These are phyloP conservation scores for Pugionium cornutum DNA, from an alignment of 345 rosid species.

Conservation along the genomic window DNA sequence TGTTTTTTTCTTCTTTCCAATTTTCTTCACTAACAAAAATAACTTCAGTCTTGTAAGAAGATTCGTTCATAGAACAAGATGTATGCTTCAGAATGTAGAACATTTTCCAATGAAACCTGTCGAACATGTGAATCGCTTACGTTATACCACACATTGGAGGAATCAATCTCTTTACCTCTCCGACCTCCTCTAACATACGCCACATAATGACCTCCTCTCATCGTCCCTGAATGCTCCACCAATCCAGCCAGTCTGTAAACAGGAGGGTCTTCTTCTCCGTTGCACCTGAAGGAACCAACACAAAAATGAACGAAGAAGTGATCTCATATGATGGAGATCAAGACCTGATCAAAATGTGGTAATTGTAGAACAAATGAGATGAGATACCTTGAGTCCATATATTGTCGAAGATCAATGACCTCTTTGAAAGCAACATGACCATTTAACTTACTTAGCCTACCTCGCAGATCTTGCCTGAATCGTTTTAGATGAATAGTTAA, in stretches of 20 bases:
- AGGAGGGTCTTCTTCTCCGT: conserved; percentile 36
- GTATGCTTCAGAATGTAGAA: conserved; percentile 82
- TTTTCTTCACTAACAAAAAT: conserved; percentile 27
- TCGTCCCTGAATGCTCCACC: conserved; percentile 89
- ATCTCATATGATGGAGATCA: conserved; percentile 10
- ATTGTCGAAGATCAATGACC: conserved; percentile 66
- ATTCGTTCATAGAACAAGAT: conserved; percentile 77
- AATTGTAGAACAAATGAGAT: conserved; percentile 1
- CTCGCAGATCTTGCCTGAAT: conserved; percentile 92
- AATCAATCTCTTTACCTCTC: conserved; percentile 42
- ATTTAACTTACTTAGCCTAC: conserved; percentile 85
- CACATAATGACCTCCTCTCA: conserved; percentile 95
- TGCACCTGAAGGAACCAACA: conserved; percentile 44
- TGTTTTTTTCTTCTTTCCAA: conserved; percentile 20
- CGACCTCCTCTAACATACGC: conserved; percentile 70
- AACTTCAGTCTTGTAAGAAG: conserved; percentile 24
- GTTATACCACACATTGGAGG: conserved; percentile 58
- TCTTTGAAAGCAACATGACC: conserved; percentile 87
- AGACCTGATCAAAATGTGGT: neutral
- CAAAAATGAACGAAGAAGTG: neutral
- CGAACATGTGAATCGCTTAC: conserved; percentile 70
- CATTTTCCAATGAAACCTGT: conserved; percentile 72
- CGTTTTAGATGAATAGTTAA: conserved; percentile 90
- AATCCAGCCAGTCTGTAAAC: conserved; percentile 68
- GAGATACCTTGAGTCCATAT: conserved; percentile 77